phyloP scores from a whole-genome alignment of 345 rosid genomes.

The Eucalyptus sp. region DNA sequence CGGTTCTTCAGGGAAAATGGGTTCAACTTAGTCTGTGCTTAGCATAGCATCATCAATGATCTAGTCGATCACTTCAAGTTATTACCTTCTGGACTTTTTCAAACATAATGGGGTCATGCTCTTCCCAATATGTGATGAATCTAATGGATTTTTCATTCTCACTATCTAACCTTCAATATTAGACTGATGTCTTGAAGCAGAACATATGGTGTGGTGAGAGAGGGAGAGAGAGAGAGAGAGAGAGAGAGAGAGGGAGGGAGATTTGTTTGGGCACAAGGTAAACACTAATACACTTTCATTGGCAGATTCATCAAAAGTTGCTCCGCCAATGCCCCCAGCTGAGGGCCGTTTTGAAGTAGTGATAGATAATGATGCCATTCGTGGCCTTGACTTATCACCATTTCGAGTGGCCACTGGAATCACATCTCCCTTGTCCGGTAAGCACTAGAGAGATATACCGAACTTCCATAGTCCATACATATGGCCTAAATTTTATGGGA shows the following conservation, averaged over 20 bases:
- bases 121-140: neutral
- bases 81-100: neutral
- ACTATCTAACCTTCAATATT: neutral
- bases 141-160: neutral
- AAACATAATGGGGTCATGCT: neutral
- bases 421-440: conserved; percentile 48
- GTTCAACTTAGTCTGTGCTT: neutral
- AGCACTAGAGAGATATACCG: neutral
- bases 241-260: neutral
- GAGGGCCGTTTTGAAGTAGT: conserved; percentile 62
- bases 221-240: neutral
- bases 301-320: conserved; percentile 36
- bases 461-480: neutral
- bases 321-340: conserved; percentile 71
- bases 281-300: neutral
- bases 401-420: conserved; percentile 58
- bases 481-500: neutral
- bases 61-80: neutral
- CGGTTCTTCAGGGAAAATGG: neutral
- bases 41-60: neutral
- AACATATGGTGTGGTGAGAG: neutral
- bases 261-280: neutral
- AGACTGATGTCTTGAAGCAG: neutral
- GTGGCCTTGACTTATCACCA: conserved; percentile 60
- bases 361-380: conserved; percentile 39